phyloP scores from a whole-genome alignment of 257 asterid species.

The Haberlea rhodopensis region DNA sequence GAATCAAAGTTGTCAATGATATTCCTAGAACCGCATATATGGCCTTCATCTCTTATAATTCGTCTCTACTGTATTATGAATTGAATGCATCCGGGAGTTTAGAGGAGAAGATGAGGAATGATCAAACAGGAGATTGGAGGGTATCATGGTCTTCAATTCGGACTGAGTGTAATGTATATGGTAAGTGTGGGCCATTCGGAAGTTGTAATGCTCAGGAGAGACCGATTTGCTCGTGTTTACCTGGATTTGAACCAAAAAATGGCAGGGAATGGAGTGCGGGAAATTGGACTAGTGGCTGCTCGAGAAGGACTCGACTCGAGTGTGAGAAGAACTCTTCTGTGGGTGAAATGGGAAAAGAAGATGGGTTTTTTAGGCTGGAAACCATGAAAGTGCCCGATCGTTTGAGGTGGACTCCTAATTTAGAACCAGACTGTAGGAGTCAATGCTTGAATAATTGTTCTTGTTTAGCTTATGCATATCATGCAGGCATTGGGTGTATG shows the following conservation, averaged over 20 bases:
- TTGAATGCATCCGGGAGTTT: constrained; percentile 26
- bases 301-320: constrained; percentile 35
- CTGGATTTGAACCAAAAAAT: constrained; percentile 43
- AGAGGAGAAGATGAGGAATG: constrained; percentile 33
- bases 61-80: constrained; percentile 25
- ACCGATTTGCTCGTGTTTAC: constrained; percentile 45
- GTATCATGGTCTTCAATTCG: constrained; percentile 23
- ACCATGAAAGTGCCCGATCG: constrained; percentile 54
- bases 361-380: constrained; percentile 37
- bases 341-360: constrained; percentile 22
- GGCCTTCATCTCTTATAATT: constrained; percentile 15
- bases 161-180: constrained; percentile 43
- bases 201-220: constrained; percentile 28
- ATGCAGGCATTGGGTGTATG: constrained; percentile 35
- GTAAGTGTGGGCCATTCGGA: constrained; percentile 56
- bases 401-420: background rate
- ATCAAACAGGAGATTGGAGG: constrained; percentile 32
- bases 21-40: constrained; percentile 19
- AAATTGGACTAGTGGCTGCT: constrained; percentile 46
- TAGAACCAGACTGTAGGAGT: constrained; percentile 15
- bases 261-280: constrained; percentile 43
- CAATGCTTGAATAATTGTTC: constrained; percentile 33
- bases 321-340: constrained; percentile 31
- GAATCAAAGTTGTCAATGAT: constrained; percentile 30
- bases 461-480: constrained; percentile 29